Evolutionary conservation across 441 rosid species (phyloP).

Genomic region (Pelargonium cotyledonis): DNA sequence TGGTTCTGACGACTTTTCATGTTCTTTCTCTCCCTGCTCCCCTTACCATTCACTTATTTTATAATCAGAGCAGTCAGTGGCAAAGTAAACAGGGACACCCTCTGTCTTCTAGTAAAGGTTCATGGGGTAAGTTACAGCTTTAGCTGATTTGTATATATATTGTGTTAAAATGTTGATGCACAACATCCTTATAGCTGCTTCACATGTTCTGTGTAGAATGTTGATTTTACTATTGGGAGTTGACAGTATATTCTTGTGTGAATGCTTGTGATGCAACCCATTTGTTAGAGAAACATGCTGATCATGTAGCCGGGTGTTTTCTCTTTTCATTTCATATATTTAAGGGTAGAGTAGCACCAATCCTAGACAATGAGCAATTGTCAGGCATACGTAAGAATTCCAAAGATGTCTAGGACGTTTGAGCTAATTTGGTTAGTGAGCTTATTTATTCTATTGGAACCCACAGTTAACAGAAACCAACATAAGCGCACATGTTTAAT

Average conservation of each 20-base stretch:
- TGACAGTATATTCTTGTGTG: background rate
- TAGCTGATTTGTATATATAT: constrained; percentile 1
- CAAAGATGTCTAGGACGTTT: constrained; percentile 8
- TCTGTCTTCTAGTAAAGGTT: constrained; percentile 67
- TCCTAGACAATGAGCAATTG: background rate
- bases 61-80: constrained; percentile 62
- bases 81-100: constrained; percentile 55
- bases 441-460: background rate
- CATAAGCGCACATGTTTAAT: background rate
- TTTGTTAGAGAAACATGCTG: background rate
- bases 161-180: background rate
- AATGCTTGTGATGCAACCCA: constrained; percentile 4
- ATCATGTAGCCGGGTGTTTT: background rate
- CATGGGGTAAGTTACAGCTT: constrained; percentile 43
- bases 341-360: constrained; percentile 8
- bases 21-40: constrained; percentile 6
- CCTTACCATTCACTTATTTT: constrained; percentile 6
- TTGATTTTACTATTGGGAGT: background rate
- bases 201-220: background rate
- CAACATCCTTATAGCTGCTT: background rate
- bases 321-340: background rate
- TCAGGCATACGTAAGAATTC: background rate
- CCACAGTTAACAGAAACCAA: background rate
- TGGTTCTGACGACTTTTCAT: constrained; percentile 11
- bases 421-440: background rate